Percentiles rank a stretch among this genome's conserved stretches.
These are phyloP conservation scores for Basipetospora chlamydospora DNA, from an alignment of 2,329 filamentous ascomycete genomes.

Conservation along the genomic window DNA sequence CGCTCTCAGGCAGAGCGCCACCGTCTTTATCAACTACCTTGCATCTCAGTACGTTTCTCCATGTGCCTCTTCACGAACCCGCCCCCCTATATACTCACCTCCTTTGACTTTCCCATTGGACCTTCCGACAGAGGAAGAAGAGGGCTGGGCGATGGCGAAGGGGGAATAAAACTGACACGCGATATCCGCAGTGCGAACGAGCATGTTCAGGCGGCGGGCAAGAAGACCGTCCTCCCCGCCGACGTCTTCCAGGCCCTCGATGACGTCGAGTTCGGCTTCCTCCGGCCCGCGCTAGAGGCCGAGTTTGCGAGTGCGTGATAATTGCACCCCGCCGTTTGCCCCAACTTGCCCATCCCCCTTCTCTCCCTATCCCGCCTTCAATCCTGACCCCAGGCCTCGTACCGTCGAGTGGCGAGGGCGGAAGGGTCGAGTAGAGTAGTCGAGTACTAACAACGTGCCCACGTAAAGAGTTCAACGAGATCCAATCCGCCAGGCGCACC, in stretches of 20 bases:
- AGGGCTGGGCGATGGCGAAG: too few relatives aligned
- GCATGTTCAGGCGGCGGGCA: slow-evolving; percentile 47
- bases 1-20: slow-evolving; percentile 68
- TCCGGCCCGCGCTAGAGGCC: slow-evolving; percentile 52
- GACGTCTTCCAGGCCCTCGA: slow-evolving; percentile 67
- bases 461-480: slow-evolving; percentile 56
- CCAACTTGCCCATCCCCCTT: not conserved
- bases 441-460: too few relatives aligned
- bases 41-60: slow-evolving; percentile 61
- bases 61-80: slow-evolving; percentile 9
- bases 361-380: slow-evolving; percentile 1
- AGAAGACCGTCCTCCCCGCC: slow-evolving; percentile 63
- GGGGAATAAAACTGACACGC: too few relatives aligned
- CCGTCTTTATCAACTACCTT: slow-evolving; percentile 71
- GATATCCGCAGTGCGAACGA: slow-evolving; percentile 49
- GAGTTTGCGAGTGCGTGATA: slow-evolving; percentile 55
- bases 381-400: too few relatives aligned
- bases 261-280: slow-evolving; percentile 64
- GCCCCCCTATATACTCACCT: not conserved
- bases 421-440: too few relatives aligned
- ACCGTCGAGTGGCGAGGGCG: too few relatives aligned
- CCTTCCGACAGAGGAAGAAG: not conserved
- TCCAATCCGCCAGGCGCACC: slow-evolving; percentile 60
- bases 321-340: not conserved
- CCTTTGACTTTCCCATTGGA: not conserved